Conservation (phyloP, 1,284 basidiomycete species). For the Ceraceosorus bombacis region DNA sequence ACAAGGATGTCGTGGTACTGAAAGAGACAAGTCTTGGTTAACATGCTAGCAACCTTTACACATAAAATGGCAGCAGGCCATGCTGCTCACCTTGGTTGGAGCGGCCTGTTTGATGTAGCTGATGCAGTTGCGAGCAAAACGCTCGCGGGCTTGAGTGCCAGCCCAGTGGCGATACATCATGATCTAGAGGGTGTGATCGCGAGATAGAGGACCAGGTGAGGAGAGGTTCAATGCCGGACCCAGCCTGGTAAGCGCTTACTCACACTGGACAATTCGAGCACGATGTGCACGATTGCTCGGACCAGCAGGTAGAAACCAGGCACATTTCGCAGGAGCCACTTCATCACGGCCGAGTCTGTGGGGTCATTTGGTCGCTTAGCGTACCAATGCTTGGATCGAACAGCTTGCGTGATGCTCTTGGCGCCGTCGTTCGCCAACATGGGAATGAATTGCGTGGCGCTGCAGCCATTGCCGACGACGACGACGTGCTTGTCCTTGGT, state of each 20-base stretch:
- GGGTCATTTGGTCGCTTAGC: constrained; percentile 23
- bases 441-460: constrained; percentile 39
- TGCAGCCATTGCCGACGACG: constrained; percentile 46
- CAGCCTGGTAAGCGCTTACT: constrained; percentile 24
- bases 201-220: too few relatives aligned
- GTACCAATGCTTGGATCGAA: constrained; percentile 40
- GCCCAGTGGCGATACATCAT: constrained; percentile 25
- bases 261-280: constrained; percentile 40
- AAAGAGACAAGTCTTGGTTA: too few relatives aligned
- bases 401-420: constrained; percentile 38
- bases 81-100: constrained; percentile 19
- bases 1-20: constrained; percentile 37
- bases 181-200: constrained; percentile 6
- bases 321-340: constrained; percentile 30
- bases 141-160: constrained; percentile 23
- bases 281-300: constrained; percentile 33
- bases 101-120: constrained; percentile 32
- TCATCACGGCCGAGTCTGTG: constrained; percentile 22
- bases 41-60: too few relatives aligned
- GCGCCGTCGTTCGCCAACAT: constrained; percentile 23
- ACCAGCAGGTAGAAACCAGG: constrained; percentile 28
- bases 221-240: not conserved
- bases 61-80: too few relatives aligned
- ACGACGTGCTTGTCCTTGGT: constrained; percentile 46
- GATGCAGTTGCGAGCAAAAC: constrained; percentile 28